A percentile compares a stretch with the other conserved stretches of the same genome.
Evolutionary conservation across 164 flowering plant species (phyloP).

Genomic region (Pachysandra terminalis): DNA sequence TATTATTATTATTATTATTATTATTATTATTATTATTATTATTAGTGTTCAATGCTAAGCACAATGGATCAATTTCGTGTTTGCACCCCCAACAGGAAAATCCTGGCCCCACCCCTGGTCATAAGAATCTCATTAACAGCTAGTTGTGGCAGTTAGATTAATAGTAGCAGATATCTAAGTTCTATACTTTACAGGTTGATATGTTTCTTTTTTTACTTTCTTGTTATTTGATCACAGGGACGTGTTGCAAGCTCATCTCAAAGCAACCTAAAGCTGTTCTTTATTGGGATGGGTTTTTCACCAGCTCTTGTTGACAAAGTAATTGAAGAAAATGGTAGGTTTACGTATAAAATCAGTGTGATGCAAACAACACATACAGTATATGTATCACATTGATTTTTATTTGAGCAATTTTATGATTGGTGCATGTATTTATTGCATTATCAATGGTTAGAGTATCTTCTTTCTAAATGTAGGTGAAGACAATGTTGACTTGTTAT

Average conservation of each 20-base stretch:
- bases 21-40: no score
- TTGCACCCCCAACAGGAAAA: no score
- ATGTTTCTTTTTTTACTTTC: neutral
- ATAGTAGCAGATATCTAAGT: no score
- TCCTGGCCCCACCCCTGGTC: neutral
- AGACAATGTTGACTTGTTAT: constrained; percentile 47
- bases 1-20: no score
- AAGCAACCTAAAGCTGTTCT: constrained; percentile 48
- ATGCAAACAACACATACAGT: neutral
- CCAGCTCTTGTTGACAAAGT: constrained; percentile 75
- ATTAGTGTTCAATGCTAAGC: no score
- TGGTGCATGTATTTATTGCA: neutral
- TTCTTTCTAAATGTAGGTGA: constrained; percentile 46
- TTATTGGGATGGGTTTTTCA: constrained; percentile 77
- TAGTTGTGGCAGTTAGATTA: no score
- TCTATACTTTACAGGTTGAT: no score
- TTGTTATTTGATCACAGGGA: constrained; percentile 36
- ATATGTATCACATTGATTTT: neutral
- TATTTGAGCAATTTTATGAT: constrained; percentile 1
- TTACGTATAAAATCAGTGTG: neutral
- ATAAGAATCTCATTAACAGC: no score
- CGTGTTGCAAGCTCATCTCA: constrained; percentile 64
- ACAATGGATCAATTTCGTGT: no score
- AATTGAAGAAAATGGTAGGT: constrained; percentile 64
- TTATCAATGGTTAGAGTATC: constrained; percentile 11